phyloP scores from a whole-genome alignment of 1,284 basidiomycete species.

The Malassezia cuniculi region DNA sequence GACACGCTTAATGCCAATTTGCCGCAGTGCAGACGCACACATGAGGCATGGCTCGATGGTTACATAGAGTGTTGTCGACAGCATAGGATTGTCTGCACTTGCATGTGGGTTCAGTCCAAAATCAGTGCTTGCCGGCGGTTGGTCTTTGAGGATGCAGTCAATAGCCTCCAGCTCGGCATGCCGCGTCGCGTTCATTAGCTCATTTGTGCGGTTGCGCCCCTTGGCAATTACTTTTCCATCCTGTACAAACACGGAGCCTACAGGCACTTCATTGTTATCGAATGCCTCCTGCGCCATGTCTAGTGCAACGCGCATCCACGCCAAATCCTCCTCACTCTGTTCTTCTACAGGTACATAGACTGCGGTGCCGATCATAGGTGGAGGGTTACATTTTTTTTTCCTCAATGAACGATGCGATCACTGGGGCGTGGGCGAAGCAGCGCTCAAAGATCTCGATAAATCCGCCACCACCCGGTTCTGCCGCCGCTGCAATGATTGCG shows the following conservation, averaged over 20 bases:
- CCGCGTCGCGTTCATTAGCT: slow-evolving; percentile 66
- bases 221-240: slow-evolving; percentile 61
- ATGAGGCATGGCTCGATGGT: slow-evolving; percentile 99
- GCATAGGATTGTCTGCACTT: slow-evolving; percentile 50
- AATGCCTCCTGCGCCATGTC: slow-evolving; percentile 58
- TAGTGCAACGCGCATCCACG: slow-evolving; percentile 41
- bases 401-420: slow-evolving; percentile 36
- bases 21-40: slow-evolving; percentile 88
- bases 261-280: slow-evolving; percentile 74
- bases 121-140: slow-evolving; percentile 45
- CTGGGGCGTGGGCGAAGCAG: slow-evolving; percentile 31
- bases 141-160: slow-evolving; percentile 58
- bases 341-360: slow-evolving; percentile 25
- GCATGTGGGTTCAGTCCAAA: slow-evolving; percentile 32
- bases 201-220: slow-evolving; percentile 86
- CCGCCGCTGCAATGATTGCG: slow-evolving; percentile 26
- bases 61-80: slow-evolving; percentile 77
- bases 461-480: slow-evolving; percentile 25
- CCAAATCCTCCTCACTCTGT: slow-evolving; percentile 32
- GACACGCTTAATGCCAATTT: slow-evolving; percentile 79
- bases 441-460: slow-evolving; percentile 31
- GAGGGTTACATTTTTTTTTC: neutral
- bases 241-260: slow-evolving; percentile 89
- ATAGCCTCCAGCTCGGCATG: slow-evolving; percentile 98
- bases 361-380: slow-evolving; percentile 9